A percentile compares a stretch with the other conserved stretches of the same genome.
phyloP scores from a whole-genome alignment of 345 rosid genomes.

The Erodium maritimum region DNA sequence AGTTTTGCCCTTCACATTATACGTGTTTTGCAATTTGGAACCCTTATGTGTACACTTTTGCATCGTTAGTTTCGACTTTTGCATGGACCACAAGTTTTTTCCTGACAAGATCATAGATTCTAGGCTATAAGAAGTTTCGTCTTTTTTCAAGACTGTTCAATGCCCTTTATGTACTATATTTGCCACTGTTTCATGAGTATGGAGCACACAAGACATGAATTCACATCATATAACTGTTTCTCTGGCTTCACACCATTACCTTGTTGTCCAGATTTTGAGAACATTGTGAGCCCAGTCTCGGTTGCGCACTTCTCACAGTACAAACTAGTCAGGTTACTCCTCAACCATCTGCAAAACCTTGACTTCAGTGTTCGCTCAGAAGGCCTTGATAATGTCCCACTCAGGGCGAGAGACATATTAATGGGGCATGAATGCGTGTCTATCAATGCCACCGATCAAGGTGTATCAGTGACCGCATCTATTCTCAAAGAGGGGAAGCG shows the following conservation, averaged over 20 bases:
- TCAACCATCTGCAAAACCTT: conserved; percentile 54
- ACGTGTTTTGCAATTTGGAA: too few species aligned
- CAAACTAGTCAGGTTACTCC: conserved; percentile 51
- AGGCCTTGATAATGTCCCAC: conserved; percentile 17
- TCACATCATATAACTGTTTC: too few species aligned
- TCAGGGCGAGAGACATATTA: conserved; percentile 36
- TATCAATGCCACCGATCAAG: conserved; percentile 32
- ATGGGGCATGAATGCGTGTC: conserved; percentile 81
- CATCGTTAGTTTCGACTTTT: too few species aligned
- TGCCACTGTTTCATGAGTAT: background rate
- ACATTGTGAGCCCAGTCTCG: conserved; percentile 64
- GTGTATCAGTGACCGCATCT: conserved; percentile 48
- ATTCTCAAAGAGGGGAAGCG: conserved; percentile 34
- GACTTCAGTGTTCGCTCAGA: conserved; percentile 26
- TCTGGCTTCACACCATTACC: too few species aligned
- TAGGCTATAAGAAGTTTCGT: too few species aligned
- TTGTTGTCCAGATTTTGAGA: conserved; percentile 52
- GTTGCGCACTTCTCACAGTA: conserved; percentile 93
- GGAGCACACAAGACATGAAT: background rate
- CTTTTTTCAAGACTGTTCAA: too few species aligned
- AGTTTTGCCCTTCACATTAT: too few species aligned
- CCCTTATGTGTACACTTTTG: too few species aligned
- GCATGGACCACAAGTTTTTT: too few species aligned
- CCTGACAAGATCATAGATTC: too few species aligned
- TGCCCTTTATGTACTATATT: too few species aligned